These are phyloP conservation scores for Cucurbitaria berberidis DNA, from an alignment of 2,329 filamentous ascomycete genomes.

Conservation along the genomic window DNA sequence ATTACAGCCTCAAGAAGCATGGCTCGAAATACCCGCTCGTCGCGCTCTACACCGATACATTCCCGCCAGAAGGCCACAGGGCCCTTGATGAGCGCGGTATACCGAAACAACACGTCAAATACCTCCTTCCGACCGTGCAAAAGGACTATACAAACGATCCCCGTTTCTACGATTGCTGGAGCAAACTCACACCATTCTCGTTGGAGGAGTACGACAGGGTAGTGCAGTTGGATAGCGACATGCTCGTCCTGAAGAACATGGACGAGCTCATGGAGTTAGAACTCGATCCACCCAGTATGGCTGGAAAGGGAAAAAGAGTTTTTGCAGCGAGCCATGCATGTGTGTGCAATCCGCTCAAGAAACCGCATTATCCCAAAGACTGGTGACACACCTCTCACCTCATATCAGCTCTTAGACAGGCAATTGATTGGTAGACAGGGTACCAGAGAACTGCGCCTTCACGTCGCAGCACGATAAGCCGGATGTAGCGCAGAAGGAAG, in stretches of 20 bases:
- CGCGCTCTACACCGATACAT: conserved; percentile 80
- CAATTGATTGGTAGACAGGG: conserved; percentile 32
- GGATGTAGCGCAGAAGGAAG: conserved; percentile 58
- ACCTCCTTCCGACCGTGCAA: conserved; percentile 69
- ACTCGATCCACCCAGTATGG: conserved; percentile 65
- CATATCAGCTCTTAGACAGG: not conserved
- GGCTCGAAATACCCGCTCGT: conserved; percentile 77
- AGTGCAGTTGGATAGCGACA: conserved; percentile 86
- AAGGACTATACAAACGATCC: conserved; percentile 78
- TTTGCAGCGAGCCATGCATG: conserved; percentile 87
- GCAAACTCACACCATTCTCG: conserved; percentile 80
- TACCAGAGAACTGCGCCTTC: conserved; percentile 66
- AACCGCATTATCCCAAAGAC: conserved; percentile 76
- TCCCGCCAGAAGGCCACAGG: conserved; percentile 70
- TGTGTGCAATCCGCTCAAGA: conserved; percentile 81
- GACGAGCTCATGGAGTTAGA: conserved; percentile 88
- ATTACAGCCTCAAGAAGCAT: conserved; percentile 73
- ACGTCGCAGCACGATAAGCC: conserved; percentile 62
- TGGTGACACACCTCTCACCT: conserved; percentile 58
- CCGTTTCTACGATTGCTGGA: conserved; percentile 90
- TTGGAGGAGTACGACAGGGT: conserved; percentile 78
- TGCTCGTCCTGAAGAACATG: conserved; percentile 84
- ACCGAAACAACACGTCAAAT: conserved; percentile 71
- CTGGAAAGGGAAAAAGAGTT: conserved; percentile 65
- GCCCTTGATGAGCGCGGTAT: conserved; percentile 75